Evolutionary conservation across 1,139 yeast species (phyloP).

Genomic region (Suhomyces taliae): DNA sequence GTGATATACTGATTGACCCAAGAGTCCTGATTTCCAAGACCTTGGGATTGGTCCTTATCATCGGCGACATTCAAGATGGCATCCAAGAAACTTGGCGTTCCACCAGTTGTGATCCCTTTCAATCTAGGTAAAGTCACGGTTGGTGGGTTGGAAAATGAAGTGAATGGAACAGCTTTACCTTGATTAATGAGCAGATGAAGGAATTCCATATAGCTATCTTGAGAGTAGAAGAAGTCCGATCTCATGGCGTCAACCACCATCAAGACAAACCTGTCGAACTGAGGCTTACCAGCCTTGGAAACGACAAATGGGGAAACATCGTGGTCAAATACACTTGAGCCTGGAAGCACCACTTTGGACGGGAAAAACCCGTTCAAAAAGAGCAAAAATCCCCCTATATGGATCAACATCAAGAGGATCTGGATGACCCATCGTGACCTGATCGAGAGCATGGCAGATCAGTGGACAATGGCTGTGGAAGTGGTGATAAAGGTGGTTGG

Average conservation of each 20-base stretch:
- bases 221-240: conserved; percentile 78
- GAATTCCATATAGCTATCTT: conserved; percentile 54
- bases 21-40: conserved; percentile 75
- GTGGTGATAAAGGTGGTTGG: neutral
- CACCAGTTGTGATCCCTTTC: conserved; percentile 80
- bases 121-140: conserved; percentile 79
- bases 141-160: conserved; percentile 88
- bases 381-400: conserved; percentile 53
- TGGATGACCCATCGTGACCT: conserved; percentile 9
- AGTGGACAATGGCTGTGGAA: too few species aligned
- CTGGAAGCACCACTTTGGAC: conserved; percentile 70
- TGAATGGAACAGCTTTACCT: conserved; percentile 80
- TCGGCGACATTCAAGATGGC: conserved; percentile 94
- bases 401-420: conserved; percentile 10
- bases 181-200: conserved; percentile 64
- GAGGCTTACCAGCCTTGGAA: conserved; percentile 29
- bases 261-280: conserved; percentile 67
- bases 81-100: conserved; percentile 76
- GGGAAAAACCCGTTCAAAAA: conserved; percentile 90
- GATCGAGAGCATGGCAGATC: conserved; percentile 6
- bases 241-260: conserved; percentile 94
- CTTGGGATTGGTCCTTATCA: conserved; percentile 73
- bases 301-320: conserved; percentile 21
- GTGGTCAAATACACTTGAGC: conserved; percentile 37
- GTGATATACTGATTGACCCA: conserved; percentile 71